Evolutionary conservation across 1,284 basidiomycete species (phyloP).

Genomic region (Caloboletus firmus): DNA sequence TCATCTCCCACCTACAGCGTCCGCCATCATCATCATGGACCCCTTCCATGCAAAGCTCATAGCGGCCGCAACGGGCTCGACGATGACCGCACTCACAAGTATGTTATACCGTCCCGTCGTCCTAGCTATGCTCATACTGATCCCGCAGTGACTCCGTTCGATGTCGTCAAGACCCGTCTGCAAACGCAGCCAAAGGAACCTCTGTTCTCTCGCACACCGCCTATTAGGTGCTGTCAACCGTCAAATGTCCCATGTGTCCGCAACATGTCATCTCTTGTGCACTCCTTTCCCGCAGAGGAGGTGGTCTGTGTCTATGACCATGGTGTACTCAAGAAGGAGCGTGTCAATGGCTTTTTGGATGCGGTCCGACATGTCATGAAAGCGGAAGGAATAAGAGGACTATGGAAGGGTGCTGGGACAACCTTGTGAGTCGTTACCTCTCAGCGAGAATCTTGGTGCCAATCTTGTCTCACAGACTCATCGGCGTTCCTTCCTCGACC

Average conservation of each 20-base stretch:
- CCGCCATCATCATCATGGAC: slow-evolving; percentile 55
- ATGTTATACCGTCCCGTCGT: slow-evolving; percentile 13
- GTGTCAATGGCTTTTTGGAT: slow-evolving; percentile 78
- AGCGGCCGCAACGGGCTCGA: slow-evolving; percentile 79
- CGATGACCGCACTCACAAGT: slow-evolving; percentile 84
- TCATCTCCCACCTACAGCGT: slow-evolving; percentile 7
- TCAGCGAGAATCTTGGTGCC: slow-evolving; percentile 13
- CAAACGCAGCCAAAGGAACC: slow-evolving; percentile 72
- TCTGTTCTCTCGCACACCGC: slow-evolving; percentile 50
- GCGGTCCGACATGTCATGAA: slow-evolving; percentile 76
- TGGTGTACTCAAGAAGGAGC: slow-evolving; percentile 66
- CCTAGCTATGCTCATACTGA: slow-evolving; percentile 5
- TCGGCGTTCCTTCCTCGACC: slow-evolving; percentile 91
- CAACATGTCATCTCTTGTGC: slow-evolving; percentile 70
- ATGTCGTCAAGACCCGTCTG: slow-evolving; percentile 91
- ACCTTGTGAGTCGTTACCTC: slow-evolving; percentile 62
- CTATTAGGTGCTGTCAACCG: slow-evolving; percentile 69
- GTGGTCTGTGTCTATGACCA: slow-evolving; percentile 77
- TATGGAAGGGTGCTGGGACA: slow-evolving; percentile 91
- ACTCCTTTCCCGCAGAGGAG: slow-evolving; percentile 52
- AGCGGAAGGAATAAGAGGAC: slow-evolving; percentile 73
- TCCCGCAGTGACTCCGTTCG: slow-evolving; percentile 85
- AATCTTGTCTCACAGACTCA: slow-evolving; percentile 54
- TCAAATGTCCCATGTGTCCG: slow-evolving; percentile 61
- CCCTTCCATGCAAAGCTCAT: slow-evolving; percentile 75